phyloP scores from a whole-genome alignment of 148 eudicot genomes.

The Pharnaceum exiguum region DNA sequence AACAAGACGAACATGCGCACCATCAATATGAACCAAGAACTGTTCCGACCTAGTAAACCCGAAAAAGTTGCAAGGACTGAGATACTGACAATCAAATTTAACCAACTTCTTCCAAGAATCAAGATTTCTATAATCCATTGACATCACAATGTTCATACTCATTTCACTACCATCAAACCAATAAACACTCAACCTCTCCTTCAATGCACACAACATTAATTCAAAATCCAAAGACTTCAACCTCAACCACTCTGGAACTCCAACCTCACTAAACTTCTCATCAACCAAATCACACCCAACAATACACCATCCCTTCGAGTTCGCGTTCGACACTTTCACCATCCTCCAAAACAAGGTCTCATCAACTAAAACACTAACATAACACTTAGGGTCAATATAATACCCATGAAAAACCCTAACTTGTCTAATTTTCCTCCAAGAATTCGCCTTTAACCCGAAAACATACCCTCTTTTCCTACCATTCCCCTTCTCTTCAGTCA shows the following conservation, averaged over 20 bases:
- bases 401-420: slow-evolving; percentile 4
- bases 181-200: too few relatives aligned
- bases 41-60: neutral
- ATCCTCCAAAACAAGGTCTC: slow-evolving; percentile 20
- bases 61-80: neutral
- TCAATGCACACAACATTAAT: too few relatives aligned
- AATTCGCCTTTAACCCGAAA: slow-evolving; percentile 2
- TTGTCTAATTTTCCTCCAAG: slow-evolving; percentile 14
- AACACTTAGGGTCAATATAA: neutral
- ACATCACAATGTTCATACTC: too few relatives aligned
- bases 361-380: slow-evolving; percentile 8
- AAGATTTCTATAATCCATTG: too few relatives aligned
- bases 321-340: neutral
- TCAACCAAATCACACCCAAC: slow-evolving; percentile 19
- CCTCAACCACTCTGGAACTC: too few relatives aligned
- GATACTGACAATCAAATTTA: neutral
- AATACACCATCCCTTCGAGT: slow-evolving; percentile 3
- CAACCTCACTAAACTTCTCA: slow-evolving; percentile 4
- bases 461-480: slow-evolving; percentile 9
- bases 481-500: slow-evolving; percentile 3
- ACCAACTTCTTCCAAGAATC: too few relatives aligned
- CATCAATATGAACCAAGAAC: neutral
- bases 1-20: neutral
- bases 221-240: too few relatives aligned
- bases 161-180: too few relatives aligned